These are phyloP conservation scores for Diplosphaera chodatii DNA, from an alignment of 139 green algal genomes.

Conservation along the genomic window DNA sequence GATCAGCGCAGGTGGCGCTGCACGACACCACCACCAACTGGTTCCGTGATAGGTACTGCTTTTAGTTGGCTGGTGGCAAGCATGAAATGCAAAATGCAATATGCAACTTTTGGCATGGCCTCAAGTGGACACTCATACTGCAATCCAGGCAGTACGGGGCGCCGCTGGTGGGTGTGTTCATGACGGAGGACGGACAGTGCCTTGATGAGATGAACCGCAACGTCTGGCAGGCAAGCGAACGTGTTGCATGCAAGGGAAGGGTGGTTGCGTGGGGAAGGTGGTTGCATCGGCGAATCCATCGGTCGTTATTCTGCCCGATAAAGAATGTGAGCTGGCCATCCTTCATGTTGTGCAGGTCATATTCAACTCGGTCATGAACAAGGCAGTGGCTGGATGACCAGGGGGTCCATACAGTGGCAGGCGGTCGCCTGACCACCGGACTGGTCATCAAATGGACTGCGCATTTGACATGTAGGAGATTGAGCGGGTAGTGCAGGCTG, in stretches of 20 bases:
- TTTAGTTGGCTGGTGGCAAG: not conserved
- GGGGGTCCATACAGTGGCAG: too few species aligned
- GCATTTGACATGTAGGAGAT: too few species aligned
- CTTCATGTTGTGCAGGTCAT: not conserved
- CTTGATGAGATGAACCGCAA: constrained; percentile 18
- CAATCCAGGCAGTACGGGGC: not conserved
- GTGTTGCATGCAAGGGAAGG: too few species aligned
- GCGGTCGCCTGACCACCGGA: too few species aligned
- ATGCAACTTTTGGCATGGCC: too few species aligned
- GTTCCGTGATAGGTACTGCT: constrained; percentile 2
- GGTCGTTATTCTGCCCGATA: too few species aligned
- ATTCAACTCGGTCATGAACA: not conserved
- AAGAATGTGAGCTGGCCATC: too few species aligned
- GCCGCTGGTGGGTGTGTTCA: constrained; percentile 4
- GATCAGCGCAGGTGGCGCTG: constrained; percentile 7
- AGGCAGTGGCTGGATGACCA: too few species aligned
- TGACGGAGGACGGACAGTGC: constrained; percentile 16
- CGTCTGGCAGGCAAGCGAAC: constrained; percentile 14
- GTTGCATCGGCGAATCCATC: too few species aligned
- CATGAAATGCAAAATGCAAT: not conserved
- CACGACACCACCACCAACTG: constrained; percentile 5
- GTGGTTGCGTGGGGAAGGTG: too few species aligned
- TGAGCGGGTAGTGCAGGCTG: too few species aligned
- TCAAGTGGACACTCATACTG: not conserved
- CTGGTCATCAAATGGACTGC: too few species aligned